Conservation (phyloP, 768 basidiomycete genomes). For the Naematelia encephala region DNA sequence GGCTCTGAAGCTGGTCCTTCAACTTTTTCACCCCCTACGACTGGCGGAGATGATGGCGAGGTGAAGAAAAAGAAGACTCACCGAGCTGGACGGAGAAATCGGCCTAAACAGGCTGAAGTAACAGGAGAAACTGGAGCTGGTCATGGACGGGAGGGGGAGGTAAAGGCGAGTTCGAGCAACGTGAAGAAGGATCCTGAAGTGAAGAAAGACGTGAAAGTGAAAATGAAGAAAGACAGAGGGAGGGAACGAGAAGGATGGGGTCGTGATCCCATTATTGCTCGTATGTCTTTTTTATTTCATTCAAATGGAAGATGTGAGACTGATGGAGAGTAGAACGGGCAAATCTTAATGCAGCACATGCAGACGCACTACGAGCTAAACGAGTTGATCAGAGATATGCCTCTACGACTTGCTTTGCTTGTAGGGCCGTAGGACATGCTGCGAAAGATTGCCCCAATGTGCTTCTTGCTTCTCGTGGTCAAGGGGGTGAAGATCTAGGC, state of each 20-base stretch:
- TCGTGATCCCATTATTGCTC: conserved; percentile 33
- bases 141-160: conserved; percentile 6
- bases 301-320: neutral
- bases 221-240: conserved; percentile 23
- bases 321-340: conserved; percentile 25
- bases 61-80: conserved; percentile 59
- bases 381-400: conserved; percentile 61
- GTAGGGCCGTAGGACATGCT: conserved; percentile 75
- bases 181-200: conserved; percentile 25
- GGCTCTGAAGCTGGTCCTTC: conserved; percentile 28
- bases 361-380: conserved; percentile 64
- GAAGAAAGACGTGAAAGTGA: too few relatives aligned
- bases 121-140: conserved; percentile 58
- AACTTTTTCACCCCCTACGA: neutral
- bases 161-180: conserved; percentile 11
- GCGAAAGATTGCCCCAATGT: conserved; percentile 73
- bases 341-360: conserved; percentile 37
- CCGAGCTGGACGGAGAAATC: conserved; percentile 23
- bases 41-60: conserved; percentile 17
- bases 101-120: neutral
- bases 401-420: conserved; percentile 76
- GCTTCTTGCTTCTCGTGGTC: conserved; percentile 19
- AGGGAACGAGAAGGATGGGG: conserved; percentile 28
- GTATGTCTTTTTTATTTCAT: conserved; percentile 31
- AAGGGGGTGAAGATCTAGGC: conserved; percentile 19